These are phyloP conservation scores for Glarea lozoyensis DNA, from an alignment of 495 filamentous ascomycete species.

Conservation along the genomic window DNA sequence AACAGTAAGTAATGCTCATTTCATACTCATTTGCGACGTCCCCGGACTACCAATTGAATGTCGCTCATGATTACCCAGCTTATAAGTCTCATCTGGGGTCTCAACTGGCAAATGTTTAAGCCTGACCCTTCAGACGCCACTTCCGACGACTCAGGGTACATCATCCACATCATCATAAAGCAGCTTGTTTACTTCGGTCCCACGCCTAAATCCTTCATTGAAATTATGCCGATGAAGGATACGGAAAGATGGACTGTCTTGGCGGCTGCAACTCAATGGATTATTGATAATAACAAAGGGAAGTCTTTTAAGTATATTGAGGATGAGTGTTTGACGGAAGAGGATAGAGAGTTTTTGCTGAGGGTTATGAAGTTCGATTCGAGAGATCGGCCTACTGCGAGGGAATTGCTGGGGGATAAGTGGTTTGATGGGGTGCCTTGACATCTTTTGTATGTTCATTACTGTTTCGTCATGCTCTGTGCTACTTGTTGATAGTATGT, in stretches of 20 bases:
- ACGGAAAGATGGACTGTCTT: slow-evolving; percentile 10
- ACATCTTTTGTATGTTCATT: no score
- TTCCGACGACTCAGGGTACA: slow-evolving; percentile 10
- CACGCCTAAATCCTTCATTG: slow-evolving; percentile 6
- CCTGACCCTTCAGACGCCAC: slow-evolving; percentile 11
- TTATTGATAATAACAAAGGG: slow-evolving; percentile 11
- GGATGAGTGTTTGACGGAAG: slow-evolving; percentile 13
- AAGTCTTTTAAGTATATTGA: slow-evolving; percentile 8
- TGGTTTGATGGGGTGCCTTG: slow-evolving; percentile 14
- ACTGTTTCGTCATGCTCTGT: no score
- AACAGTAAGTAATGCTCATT: slow-evolving; percentile 24
- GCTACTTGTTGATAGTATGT: no score
- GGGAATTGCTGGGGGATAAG: slow-evolving; percentile 17
- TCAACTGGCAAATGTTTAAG: slow-evolving; percentile 16
- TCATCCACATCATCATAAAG: slow-evolving; percentile 10
- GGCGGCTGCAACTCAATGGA: slow-evolving; percentile 12
- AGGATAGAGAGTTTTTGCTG: slow-evolving; percentile 23
- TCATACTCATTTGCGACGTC: no score
- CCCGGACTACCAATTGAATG: no score
- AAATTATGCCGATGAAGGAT: slow-evolving; percentile 15
- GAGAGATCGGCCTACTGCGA: slow-evolving; percentile 24
- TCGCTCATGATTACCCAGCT: no score
- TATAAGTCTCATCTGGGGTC: slow-evolving; percentile 21
- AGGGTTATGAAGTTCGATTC: slow-evolving; percentile 27
- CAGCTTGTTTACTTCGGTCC: slow-evolving; percentile 13